Percentiles rank a stretch among this genome's conserved stretches.
phyloP scores from a whole-genome alignment of 352 stramenopile genomes.

The Phytophthora ohioensis region DNA sequence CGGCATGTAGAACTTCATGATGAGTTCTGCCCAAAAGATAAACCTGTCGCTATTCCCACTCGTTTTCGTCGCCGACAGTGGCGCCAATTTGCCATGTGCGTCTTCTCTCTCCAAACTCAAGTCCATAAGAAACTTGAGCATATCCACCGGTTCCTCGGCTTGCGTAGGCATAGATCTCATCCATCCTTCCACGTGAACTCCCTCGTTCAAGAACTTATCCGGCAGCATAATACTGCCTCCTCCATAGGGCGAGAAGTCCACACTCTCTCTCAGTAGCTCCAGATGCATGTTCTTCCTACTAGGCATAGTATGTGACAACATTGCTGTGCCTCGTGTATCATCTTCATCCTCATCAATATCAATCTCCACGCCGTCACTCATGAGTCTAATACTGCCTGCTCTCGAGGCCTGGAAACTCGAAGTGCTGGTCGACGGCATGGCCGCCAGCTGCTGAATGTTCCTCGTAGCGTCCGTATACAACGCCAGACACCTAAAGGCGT shows the following conservation, averaged over 20 bases:
- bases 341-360: constrained; percentile 60
- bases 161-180: constrained; percentile 82
- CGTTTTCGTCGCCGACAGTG: constrained; percentile 33
- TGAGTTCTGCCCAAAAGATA: constrained; percentile 86
- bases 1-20: constrained; percentile 93
- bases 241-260: constrained; percentile 89
- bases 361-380: constrained; percentile 49
- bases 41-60: constrained; percentile 70
- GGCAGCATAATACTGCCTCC: constrained; percentile 82
- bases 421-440: constrained; percentile 49
- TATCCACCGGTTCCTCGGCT: constrained; percentile 88
- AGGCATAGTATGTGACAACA: constrained; percentile 40
- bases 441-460: constrained; percentile 70
- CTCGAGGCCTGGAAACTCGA: constrained; percentile 45
- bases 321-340: constrained; percentile 44
- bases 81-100: constrained; percentile 35
- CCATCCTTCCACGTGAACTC: constrained; percentile 87
- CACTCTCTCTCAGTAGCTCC: constrained; percentile 81
- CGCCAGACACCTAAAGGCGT: constrained; percentile 86
- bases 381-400: constrained; percentile 50
- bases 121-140: constrained; percentile 92
- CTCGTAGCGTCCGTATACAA: constrained; percentile 85
- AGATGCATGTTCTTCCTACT: constrained; percentile 76
- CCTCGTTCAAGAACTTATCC: constrained; percentile 86
- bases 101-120: constrained; percentile 85